phyloP scores from a whole-genome alignment of 2,329 filamentous ascomycete genomes.

The Zasmidium citrigriseum region DNA sequence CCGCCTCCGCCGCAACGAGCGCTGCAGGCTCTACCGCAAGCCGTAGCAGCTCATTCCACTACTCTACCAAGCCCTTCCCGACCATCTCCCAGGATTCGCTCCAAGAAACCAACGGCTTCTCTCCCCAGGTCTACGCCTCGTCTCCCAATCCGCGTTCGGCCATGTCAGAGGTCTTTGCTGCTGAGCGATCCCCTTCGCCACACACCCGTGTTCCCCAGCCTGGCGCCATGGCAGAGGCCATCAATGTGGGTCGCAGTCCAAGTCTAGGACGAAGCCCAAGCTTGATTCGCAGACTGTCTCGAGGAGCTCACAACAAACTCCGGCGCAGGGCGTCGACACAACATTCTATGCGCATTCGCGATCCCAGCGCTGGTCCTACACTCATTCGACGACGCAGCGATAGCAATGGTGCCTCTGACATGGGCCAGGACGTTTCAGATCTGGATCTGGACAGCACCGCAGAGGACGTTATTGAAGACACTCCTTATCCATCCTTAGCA shows the following conservation, averaged over 20 bases:
- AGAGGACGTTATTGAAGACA: constrained; percentile 41
- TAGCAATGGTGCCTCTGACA: constrained; percentile 69
- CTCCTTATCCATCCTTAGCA: constrained; percentile 11
- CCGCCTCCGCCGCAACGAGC: constrained; percentile 12
- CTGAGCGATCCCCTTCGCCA: constrained; percentile 57
- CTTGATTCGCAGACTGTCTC: constrained; percentile 83
- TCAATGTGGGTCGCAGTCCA: constrained; percentile 57
- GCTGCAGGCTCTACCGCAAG: constrained; percentile 19
- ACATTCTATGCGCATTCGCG: constrained; percentile 69
- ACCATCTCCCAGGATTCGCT: constrained; percentile 24
- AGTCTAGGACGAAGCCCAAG: constrained; percentile 10
- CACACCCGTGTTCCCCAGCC: constrained; percentile 41
- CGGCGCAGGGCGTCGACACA: constrained; percentile 77
- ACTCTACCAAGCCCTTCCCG: constrained; percentile 18
- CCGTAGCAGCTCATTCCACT: constrained; percentile 40
- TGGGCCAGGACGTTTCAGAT: constrained; percentile 49
- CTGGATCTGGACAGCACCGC: constrained; percentile 59
- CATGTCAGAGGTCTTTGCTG: constrained; percentile 34
- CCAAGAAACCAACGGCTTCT: constrained; percentile 22
- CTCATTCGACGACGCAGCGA: constrained; percentile 86
- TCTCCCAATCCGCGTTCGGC: constrained; percentile 24
- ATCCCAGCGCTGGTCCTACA: constrained; percentile 85
- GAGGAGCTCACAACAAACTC: constrained; percentile 71
- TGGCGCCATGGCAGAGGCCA: constrained; percentile 64
- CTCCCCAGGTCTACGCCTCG: constrained; percentile 26